Evolutionary conservation across 192 early-diverging fungal species (phyloP), one percentile per base, ranked within the genome.

Genomic region (Backusella luteola): DNA sequence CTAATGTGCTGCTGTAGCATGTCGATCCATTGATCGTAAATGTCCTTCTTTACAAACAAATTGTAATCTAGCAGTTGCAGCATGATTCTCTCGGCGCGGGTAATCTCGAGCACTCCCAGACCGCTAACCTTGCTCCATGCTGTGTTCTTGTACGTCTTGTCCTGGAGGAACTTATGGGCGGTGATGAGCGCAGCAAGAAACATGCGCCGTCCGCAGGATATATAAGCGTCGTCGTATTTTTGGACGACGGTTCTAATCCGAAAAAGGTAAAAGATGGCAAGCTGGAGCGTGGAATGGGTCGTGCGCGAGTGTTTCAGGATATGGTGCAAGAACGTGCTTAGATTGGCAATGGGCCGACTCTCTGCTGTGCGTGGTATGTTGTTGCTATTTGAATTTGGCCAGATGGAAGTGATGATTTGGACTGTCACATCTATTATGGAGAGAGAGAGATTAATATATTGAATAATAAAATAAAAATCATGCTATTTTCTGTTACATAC

Each of bases 81-180:
- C 79, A 98, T 94, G 35, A 87, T 86, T 38, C 89, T 83, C 86
- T 98, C 96, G 77, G 91, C 90, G 32, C 86, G 85, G 80, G 92
- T 93, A 70, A 98, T 91, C 83, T 98, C 93, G 8, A 80, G 69
- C 36, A 93, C 85, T 4, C 88, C 83, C 6, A 98, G 87, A 44
- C 92, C 91, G 17, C 93, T 94, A 63, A 97, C 93, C 85, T 93
- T 93, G 67, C 94, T 85, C 97, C 97, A 98, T 9, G 94, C 92
- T 73, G 84, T 86, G 87, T 95, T 97, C 12, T 90, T 88, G 79
- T 96, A 98, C 52, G 90, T 92, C 70, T 89, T 90, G 87, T 98
- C 97, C 74, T 89, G 89, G 56, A 93, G 88, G 77, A 92, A 96
- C 77, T 98, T 98, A 73, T 94, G 94, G 7, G 97, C 94, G 42